Base-by-base conservation (phyloP, 179 eudicot species). In the Beta macrorhiza region DNA sequence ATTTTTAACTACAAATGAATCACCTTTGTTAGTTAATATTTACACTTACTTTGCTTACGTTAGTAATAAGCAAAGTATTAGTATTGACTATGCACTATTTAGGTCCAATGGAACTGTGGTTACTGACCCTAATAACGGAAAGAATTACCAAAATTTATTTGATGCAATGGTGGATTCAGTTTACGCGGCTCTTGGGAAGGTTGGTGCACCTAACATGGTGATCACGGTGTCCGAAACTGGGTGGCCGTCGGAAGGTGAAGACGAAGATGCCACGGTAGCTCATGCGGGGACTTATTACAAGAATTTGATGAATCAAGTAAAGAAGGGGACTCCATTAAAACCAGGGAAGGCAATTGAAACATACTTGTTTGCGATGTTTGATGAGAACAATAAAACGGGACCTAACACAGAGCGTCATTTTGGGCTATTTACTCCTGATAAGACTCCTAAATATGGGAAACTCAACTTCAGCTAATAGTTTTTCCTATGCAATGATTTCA, bases 161-260 rank as follows among this genome's bases (percentile, higher is more conserved):
- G 93, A 90, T 65, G 93, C 87, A 1, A 17, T 89, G 73, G 64
- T 89, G 62, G 93, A 90, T 64, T 79, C 86, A 1, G 37, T 79
- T n/a, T 86, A 88, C 32, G 80, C 86, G 0, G 89, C 92, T 2
- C 22, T 86, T 1, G 89, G 80, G 22, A 87, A 82, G 56, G 82
- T 58, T 0, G 90, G 89, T 5, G 90, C 88, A 0, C 5, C 74
- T 0, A 68, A 45, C 3, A 47, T 87, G 16, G 74, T 56, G 15
- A 74, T 90, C 11, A 85, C 88, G 0, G 92, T 90, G 75, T 88
- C 92, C 0, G 90, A 88, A 80, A 90, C 82, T 7, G 93, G 93
- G n/a, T 86, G 89, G 89, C 89, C 89, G 4, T 84, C 86, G 5
- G 75, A n/a, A 7, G 85, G 85, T 8, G 80, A 81, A 0, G 79